These are phyloP conservation scores for Paraphoma sp. DNA, from an alignment of 2,329 filamentous ascomycete genomes.

Conservation along the genomic window DNA sequence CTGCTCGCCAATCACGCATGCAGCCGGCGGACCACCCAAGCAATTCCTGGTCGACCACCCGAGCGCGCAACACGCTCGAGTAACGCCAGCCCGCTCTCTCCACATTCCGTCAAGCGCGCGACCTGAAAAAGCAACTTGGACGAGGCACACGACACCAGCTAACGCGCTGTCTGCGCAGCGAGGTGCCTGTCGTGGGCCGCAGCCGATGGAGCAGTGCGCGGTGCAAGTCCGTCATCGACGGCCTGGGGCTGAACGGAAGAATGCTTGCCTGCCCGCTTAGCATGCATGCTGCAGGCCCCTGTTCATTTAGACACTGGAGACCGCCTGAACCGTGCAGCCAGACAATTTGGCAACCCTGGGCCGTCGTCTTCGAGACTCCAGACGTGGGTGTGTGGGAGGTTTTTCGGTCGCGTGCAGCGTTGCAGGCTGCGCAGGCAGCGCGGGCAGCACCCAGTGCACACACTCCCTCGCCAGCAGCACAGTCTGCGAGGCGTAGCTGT, in stretches of 20 bases:
- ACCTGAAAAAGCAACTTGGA: conserved; percentile 8
- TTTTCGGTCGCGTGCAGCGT: conserved; percentile 4
- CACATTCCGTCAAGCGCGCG: conserved; percentile 18
- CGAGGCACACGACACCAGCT: conserved; percentile 21
- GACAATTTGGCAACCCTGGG: conserved; percentile 19
- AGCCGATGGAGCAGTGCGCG: neutral
- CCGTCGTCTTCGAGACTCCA: conserved; percentile 6
- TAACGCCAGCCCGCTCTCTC: conserved; percentile 8
- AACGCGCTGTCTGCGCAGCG: neutral
- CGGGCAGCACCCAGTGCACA: neutral
- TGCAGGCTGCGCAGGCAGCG: neutral
- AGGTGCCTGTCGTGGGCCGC: neutral
- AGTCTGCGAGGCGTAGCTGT: neutral
- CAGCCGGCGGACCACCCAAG: conserved; percentile 9
- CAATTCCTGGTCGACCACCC: conserved; percentile 19
- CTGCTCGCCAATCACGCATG: conserved; percentile 17
- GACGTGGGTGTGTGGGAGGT: conserved; percentile 9
- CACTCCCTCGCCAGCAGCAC: neutral
- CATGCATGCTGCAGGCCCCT: conserved; percentile 4
- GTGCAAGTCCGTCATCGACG: neutral
- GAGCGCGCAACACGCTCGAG: conserved; percentile 5
- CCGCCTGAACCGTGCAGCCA: conserved; percentile 32
- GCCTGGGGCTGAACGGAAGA: conserved; percentile 1
- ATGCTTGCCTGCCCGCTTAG: conserved; percentile 15
- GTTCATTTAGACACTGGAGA: conserved; percentile 17